Conservation (phyloP, 495 filamentous ascomycete genomes). For the Aspergillus steynii region DNA sequence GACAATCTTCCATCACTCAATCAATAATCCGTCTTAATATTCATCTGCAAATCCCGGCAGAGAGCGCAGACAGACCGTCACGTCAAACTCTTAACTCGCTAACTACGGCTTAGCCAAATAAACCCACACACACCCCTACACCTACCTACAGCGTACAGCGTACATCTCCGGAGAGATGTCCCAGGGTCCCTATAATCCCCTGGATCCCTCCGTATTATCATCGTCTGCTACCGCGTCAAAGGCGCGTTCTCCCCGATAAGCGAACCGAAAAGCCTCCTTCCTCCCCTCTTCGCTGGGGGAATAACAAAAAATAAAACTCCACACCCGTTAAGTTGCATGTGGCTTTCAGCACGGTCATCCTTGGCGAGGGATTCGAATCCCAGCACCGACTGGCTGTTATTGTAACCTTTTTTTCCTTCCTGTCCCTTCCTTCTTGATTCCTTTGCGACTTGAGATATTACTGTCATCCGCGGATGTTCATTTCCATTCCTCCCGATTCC, state of each 20-base stretch:
- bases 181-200: too few relatives aligned
- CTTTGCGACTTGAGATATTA: not conserved
- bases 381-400: not conserved
- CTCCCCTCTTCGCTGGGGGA: too few relatives aligned
- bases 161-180: too few relatives aligned
- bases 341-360: not conserved
- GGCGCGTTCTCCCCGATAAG: not conserved
- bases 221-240: not conserved
- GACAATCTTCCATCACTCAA: not conserved
- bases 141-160: too few relatives aligned
- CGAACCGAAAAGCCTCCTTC: not conserved
- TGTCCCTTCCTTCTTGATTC: not conserved
- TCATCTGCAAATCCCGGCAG: not conserved
- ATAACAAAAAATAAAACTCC: not conserved
- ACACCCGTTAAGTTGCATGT: not conserved
- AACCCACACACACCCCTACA: too few relatives aligned
- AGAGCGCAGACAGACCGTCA: not conserved
- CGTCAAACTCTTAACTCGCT: not conserved
- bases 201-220: not conserved
- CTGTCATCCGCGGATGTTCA: too few relatives aligned
- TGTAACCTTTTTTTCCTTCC: not conserved
- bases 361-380: not conserved
- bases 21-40: too few relatives aligned
- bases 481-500: not conserved
- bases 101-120: not conserved